phyloP scores from a whole-genome alignment of 2,329 filamentous ascomycete genomes.

The Trichothecium sympodiale region DNA sequence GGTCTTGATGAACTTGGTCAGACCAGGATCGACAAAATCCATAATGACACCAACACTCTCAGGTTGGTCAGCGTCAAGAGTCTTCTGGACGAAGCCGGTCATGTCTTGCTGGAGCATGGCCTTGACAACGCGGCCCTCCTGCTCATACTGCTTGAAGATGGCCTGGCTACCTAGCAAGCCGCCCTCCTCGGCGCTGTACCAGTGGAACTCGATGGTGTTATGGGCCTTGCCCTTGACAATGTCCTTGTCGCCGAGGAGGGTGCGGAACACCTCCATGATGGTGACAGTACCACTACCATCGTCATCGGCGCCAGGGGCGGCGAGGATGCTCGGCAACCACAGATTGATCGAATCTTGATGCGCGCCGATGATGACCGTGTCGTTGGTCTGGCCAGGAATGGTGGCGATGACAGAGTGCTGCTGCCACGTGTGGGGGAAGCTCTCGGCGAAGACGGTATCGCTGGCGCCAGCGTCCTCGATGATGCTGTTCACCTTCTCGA shows the following conservation, averaged over 20 bases:
- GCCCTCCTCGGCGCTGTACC: conserved; percentile 87
- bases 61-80: conserved; percentile 66
- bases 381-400: conserved; percentile 75
- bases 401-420: conserved; percentile 87
- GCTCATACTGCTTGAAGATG: conserved; percentile 74
- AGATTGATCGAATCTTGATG: conserved; percentile 96
- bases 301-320: conserved; percentile 89
- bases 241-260: conserved; percentile 62
- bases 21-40: conserved; percentile 71
- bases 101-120: conserved; percentile 99
- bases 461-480: conserved; percentile 62
- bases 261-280: conserved; percentile 81
- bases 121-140: conserved; percentile 63
- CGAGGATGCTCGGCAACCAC: conserved; percentile 71
- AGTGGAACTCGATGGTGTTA: conserved; percentile 94
- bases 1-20: conserved; percentile 86
- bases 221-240: conserved; percentile 59
- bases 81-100: conserved; percentile 81
- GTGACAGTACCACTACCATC: conserved; percentile 90
- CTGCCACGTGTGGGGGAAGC: conserved; percentile 75
- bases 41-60: conserved; percentile 89
- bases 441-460: conserved; percentile 55
- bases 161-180: conserved; percentile 81
- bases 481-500: conserved; percentile 60
- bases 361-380: conserved; percentile 77